Base-by-base conservation (phyloP, 768 basidiomycete genomes). In the Pluteus cervinus region DNA sequence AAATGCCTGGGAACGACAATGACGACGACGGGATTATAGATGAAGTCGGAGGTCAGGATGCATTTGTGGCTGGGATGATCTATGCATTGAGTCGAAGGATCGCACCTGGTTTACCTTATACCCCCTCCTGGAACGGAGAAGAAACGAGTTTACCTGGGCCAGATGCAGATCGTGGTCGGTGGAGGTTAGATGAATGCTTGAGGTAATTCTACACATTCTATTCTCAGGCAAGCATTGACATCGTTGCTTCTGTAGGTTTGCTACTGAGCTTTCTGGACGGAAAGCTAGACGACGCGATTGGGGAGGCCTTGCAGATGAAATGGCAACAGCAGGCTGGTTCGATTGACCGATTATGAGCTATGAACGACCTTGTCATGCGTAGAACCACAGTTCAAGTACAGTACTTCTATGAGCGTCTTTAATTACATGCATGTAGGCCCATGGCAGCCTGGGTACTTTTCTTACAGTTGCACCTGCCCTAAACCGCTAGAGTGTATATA, bases 11-110 rank as follows among this genome's bases (percentile, higher is more conserved):
- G 24, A 53, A 60, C 17, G 52, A 58, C 32, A 60, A 62, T 7
- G 52, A 49, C 3, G 62, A 63, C 31, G 70, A 67, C 12, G 65
- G 63, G 17, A 58, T 73, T 2, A 61, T 78, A 6, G 86, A 87
- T 50, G 86, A 88, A 46, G 73, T 80, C 7, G 86, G 86, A 1
- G 80, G 82, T 2, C 82, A 88, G 47, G 81, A 85, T 40, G 86
- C 86, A 3, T 88, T 88, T 47, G 73, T 87, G n/a, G 80, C 83
- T 0, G 88, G 86, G 6, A 89, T 91, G 86, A 83, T 91, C 38
- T 90, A 76, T 56, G 76, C 86, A 0, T 53, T 91, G 46, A 87
- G 80, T 39, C 63, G 86, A 47, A 68, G 76, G 30, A 61, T 87
- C 36, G 60, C 80, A 32, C 87, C 87, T 22, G 86, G 88, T 0